These are phyloP conservation scores for Aspergillus melleus DNA, from an alignment of 2,329 filamentous ascomycete species.

Conservation along the genomic window DNA sequence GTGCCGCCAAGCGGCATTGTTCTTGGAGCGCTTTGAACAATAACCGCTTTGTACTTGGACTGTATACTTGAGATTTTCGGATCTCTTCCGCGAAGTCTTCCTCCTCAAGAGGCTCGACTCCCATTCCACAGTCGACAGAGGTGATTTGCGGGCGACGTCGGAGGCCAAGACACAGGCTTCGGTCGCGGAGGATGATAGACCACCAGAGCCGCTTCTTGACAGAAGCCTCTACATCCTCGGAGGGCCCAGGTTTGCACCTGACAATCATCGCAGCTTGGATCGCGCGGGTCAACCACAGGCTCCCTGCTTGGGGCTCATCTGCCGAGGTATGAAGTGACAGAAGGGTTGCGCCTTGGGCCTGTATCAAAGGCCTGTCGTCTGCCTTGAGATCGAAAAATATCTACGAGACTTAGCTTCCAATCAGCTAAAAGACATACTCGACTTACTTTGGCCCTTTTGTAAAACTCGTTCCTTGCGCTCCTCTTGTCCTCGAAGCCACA, in stretches of 20 bases:
- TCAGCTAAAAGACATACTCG: neutral
- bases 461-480: constrained; percentile 47
- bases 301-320: constrained; percentile 29
- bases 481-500: constrained; percentile 46
- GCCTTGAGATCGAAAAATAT: constrained; percentile 32
- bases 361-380: constrained; percentile 24
- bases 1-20: constrained; percentile 48
- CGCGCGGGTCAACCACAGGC: constrained; percentile 49
- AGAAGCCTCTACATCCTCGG: constrained; percentile 32
- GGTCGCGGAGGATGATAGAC: constrained; percentile 56
- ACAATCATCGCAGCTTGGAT: constrained; percentile 53
- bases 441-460: constrained; percentile 45
- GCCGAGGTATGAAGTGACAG: constrained; percentile 43
- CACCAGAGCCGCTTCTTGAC: constrained; percentile 56
- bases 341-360: constrained; percentile 32
- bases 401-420: constrained; percentile 9
- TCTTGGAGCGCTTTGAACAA: constrained; percentile 50
- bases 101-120: constrained; percentile 39
- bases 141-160: constrained; percentile 55
- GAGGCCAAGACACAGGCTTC: constrained; percentile 52
- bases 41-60: constrained; percentile 46
- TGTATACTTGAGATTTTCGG: constrained; percentile 48
- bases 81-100: constrained; percentile 51
- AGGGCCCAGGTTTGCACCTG: constrained; percentile 45
- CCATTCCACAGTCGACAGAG: constrained; percentile 48